phyloP scores from a whole-genome alignment of 164 flowering plant species.

The Dillenia turbinata region DNA sequence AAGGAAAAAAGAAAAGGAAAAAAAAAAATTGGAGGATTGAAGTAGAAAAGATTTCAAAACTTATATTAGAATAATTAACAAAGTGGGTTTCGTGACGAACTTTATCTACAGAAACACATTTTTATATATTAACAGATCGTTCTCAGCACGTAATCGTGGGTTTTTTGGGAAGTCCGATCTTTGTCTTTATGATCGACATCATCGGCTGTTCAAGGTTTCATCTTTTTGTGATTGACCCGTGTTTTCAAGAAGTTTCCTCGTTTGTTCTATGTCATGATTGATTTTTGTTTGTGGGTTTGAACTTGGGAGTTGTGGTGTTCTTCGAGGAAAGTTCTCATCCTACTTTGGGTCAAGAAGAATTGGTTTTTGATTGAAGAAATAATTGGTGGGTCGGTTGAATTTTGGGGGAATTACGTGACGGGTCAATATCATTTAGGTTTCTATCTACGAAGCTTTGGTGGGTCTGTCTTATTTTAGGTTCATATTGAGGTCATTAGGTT shows the following conservation, averaged over 20 bases:
- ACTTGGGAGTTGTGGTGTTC: not conserved
- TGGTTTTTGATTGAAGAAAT: constrained; percentile 13
- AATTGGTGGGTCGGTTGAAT: constrained; percentile 6
- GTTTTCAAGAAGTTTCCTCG: not conserved
- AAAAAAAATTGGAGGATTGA: not conserved
- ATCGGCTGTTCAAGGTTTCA: constrained; percentile 10
- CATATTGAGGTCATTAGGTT: constrained; percentile 4
- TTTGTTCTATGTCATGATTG: not conserved
- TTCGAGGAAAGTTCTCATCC: not conserved
- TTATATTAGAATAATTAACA: constrained; percentile 1
- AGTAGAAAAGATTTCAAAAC: not conserved
- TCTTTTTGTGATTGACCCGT: not conserved
- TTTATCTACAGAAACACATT: not conserved
- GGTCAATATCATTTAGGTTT: not conserved
- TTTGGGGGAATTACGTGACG: too few relatives aligned
- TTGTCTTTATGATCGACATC: constrained; percentile 1
- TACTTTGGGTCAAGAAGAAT: constrained; percentile 12
- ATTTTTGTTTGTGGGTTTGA: not conserved
- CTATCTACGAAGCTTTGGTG: not conserved
- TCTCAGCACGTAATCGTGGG: constrained; percentile 20
- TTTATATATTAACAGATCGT: not conserved
- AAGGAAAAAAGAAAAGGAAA: not conserved
- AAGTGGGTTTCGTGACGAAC: constrained; percentile 16
- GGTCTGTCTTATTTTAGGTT: constrained; percentile 6
- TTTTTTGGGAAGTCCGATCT: not conserved